Conservation (phyloP, 208 protist species). For the Crithidia bombi region DNA sequence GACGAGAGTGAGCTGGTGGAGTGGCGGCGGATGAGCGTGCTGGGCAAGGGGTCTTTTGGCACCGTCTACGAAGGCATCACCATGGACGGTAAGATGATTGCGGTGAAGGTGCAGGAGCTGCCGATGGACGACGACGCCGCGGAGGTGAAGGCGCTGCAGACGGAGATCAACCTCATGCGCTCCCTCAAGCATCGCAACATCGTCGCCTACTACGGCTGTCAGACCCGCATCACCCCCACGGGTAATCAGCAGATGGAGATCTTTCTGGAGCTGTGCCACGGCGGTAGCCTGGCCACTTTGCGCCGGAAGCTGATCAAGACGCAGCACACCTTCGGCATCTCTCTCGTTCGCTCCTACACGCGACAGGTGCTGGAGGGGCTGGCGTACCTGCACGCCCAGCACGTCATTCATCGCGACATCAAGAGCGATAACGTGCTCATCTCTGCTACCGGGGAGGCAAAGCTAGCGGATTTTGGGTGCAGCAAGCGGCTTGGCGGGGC, state of each 20-base stretch:
- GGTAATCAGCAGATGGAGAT: conserved; percentile 83
- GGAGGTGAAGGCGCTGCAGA: conserved; percentile 61
- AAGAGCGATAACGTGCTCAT: conserved; percentile 94
- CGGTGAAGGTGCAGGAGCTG: conserved; percentile 91
- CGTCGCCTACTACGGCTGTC: conserved; percentile 90
- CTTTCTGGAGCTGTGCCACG: conserved; percentile 90
- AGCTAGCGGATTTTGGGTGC: conserved; percentile 95
- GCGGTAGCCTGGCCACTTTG: conserved; percentile 66
- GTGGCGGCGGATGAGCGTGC: conserved; percentile 77
- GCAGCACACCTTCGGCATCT: conserved; percentile 71
- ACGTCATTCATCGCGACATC: conserved; percentile 90
- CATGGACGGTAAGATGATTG: conserved; percentile 79
- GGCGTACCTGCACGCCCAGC: conserved; percentile 78
- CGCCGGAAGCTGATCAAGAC: conserved; percentile 75
- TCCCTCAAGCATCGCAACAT: conserved; percentile 87
- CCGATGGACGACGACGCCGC: conserved; percentile 55
- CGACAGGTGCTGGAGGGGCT: conserved; percentile 89
- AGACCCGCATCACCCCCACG: conserved; percentile 53
- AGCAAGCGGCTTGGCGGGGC: conserved; percentile 84
- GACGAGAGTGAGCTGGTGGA: conserved; percentile 57
- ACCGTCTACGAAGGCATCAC: conserved; percentile 92
- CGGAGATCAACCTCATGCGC: conserved; percentile 90
- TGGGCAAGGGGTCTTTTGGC: conserved; percentile 89
- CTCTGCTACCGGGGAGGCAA: conserved; percentile 84
- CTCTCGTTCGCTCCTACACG: conserved; percentile 84